phyloP scores from a whole-genome alignment of 371 early-diverging fungal species.

The Apophysomyces variabilis region DNA sequence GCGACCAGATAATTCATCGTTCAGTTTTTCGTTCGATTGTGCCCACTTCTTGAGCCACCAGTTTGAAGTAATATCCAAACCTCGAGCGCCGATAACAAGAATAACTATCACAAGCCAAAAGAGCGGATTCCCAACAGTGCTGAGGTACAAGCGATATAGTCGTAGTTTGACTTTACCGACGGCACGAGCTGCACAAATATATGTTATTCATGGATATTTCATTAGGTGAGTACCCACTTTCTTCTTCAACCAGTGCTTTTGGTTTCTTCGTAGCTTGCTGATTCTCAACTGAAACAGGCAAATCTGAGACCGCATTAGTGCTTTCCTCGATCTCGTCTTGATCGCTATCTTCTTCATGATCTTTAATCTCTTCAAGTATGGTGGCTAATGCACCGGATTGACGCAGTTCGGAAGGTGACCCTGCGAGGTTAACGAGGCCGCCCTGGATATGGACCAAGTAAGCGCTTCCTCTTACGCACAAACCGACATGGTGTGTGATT shows the following conservation, averaged over 20 bases:
- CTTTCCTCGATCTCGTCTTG: not conserved
- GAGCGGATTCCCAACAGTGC: slow-evolving; percentile 37
- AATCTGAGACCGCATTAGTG: not conserved
- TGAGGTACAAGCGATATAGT: slow-evolving; percentile 42
- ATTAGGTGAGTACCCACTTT: slow-evolving; percentile 4
- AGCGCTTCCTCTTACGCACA: slow-evolving; percentile 67
- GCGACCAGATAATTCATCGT: too few species aligned
- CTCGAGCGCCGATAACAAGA: slow-evolving; percentile 34
- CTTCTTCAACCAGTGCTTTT: slow-evolving; percentile 17
- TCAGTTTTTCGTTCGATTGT: slow-evolving; percentile 26
- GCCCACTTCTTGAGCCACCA: slow-evolving; percentile 53
- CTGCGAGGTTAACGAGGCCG: slow-evolving; percentile 37
- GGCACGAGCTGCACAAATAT: slow-evolving; percentile 19
- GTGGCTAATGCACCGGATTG: slow-evolving; percentile 14
- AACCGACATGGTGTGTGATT: slow-evolving; percentile 80
- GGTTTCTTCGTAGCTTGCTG: not conserved
- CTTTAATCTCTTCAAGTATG: not conserved
- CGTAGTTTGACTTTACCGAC: slow-evolving; percentile 46
- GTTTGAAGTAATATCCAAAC: slow-evolving; percentile 40
- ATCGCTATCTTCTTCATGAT: not conserved
- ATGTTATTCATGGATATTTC: not conserved
- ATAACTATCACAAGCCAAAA: slow-evolving; percentile 39
- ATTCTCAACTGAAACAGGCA: not conserved
- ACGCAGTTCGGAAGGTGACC: slow-evolving; percentile 22
- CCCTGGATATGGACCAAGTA: slow-evolving; percentile 61